Percentiles rank a stretch among this genome's conserved stretches.
phyloP scores from a whole-genome alignment of 2,329 filamentous ascomycete species.

The Exophiala lecanii-corni region DNA sequence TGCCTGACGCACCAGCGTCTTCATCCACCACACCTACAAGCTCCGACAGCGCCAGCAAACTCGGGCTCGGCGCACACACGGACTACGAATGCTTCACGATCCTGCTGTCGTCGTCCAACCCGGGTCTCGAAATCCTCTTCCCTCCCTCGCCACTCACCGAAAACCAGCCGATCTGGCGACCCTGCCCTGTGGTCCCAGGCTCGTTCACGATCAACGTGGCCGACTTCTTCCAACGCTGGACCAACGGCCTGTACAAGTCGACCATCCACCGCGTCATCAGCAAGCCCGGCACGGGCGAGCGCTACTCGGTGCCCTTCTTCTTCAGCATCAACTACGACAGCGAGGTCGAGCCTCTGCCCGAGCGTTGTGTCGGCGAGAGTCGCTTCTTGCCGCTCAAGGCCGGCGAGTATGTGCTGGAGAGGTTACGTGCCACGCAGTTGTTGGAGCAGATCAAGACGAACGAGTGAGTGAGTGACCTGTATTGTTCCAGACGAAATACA shows the following conservation, averaged over 20 bases:
- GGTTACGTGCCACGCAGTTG: constrained; percentile 22
- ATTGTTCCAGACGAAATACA: too few relatives aligned
- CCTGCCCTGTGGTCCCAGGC: constrained; percentile 30
- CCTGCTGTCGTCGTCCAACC: constrained; percentile 31
- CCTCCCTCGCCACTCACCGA: constrained; percentile 21
- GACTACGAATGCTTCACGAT: constrained; percentile 49
- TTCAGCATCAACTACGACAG: constrained; percentile 25
- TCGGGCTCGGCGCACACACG: constrained; percentile 27
- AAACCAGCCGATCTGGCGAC: constrained; percentile 24
- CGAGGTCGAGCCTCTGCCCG: constrained; percentile 32
- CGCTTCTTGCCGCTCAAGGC: constrained; percentile 23
- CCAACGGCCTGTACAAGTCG: constrained; percentile 41
- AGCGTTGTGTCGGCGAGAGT: constrained; percentile 19
- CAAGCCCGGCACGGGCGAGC: constrained; percentile 33
- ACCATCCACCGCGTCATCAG: constrained; percentile 41
- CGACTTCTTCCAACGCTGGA: constrained; percentile 40
- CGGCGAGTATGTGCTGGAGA: constrained; percentile 27
- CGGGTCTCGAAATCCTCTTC: constrained; percentile 27
- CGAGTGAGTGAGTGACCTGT: neutral
- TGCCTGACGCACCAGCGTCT: neutral
- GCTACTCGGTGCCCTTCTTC: constrained; percentile 42
- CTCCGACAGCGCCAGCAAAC: constrained; percentile 12
- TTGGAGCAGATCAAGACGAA: neutral
- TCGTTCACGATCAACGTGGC: constrained; percentile 47
- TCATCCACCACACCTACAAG: neutral